A percentile compares a stretch with the other conserved stretches of the same genome.
Evolutionary conservation across 495 filamentous ascomycete species (phyloP).

Genomic region (Podospora pseudoanserina): DNA sequence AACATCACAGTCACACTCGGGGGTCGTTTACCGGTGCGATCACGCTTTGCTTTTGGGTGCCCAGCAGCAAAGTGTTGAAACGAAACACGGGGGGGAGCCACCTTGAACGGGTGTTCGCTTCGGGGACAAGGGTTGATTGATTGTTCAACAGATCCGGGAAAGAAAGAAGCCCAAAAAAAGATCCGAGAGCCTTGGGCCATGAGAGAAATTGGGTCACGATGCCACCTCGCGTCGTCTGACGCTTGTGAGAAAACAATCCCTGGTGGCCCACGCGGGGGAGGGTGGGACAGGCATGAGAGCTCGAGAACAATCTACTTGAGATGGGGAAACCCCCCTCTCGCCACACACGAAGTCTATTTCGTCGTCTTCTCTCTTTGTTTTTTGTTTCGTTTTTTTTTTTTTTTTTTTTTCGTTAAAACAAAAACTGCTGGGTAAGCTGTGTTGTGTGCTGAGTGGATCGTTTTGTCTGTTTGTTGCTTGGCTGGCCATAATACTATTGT

Average conservation of each 20-base stretch:
- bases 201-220: background rate
- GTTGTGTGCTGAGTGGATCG: background rate
- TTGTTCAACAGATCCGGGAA: background rate
- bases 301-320: constrained; percentile 5
- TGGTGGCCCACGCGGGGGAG: background rate
- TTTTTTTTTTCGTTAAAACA: background rate
- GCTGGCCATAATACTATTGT: background rate
- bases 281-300: background rate
- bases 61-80: constrained; percentile 12
- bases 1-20: background rate
- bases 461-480: background rate
- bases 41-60: background rate
- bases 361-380: background rate
- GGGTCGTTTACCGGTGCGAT: background rate
- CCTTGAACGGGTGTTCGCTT: constrained; percentile 4
- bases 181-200: background rate
- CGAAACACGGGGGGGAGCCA: constrained; percentile 21
- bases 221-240: background rate
- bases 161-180: background rate
- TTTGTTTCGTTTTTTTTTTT: background rate
- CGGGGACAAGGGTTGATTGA: background rate
- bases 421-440: background rate
- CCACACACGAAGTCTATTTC: background rate
- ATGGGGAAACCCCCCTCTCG: background rate
- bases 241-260: background rate